Evolutionary conservation across 1,139 yeast species (phyloP), one percentile per base, ranked within the genome.

Genomic region (Saccharomyces pastorianus): DNA sequence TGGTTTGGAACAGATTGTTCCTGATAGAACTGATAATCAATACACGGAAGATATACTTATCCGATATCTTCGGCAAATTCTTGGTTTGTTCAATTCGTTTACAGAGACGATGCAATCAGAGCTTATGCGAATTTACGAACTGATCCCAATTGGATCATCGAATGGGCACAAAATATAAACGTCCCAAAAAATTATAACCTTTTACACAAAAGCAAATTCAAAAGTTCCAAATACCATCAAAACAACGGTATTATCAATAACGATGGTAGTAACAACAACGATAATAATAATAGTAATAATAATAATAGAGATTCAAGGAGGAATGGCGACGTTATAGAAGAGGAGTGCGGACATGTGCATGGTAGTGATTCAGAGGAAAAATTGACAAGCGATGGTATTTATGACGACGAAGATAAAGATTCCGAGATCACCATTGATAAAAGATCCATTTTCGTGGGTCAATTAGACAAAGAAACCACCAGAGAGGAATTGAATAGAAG

Each of bases 61-160:
- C 72, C 60, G 23, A 52, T 62, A 51, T 54, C 71, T 48, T 58
- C 62, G 53, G 65, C 66, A 57, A 74, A 72, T 51, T 79, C 80
- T 47, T 90, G 96, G 96, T 88, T 85, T 65, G 81, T 86, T 58
- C 86, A 88, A 63, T 90, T 84, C 72, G 89, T 82, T 1, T 89
- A 81, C 65, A 81, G 97, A 51, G 96, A 88, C 67, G 97, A 91
- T 69, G 97, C 97, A 2, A 88, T 89, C 51, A 78, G 85, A 62
- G 96, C 96, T 0, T 90, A 82, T 74, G 91, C 95, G 1, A 79
- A 77, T 62, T 75, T 87, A 57, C 78, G 85, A 57, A 76, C 79
- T 41, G 76, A 74, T 49, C 71, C 76, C 1, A 68, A 71, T 27
- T 83, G 82, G 77, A 71, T 73, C 42, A 87, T 85, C 46, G 89